A percentile compares a stretch with the other conserved stretches of the same genome.
phyloP scores from a whole-genome alignment of 163 green algal species.

The Scenedesmus sp. region DNA sequence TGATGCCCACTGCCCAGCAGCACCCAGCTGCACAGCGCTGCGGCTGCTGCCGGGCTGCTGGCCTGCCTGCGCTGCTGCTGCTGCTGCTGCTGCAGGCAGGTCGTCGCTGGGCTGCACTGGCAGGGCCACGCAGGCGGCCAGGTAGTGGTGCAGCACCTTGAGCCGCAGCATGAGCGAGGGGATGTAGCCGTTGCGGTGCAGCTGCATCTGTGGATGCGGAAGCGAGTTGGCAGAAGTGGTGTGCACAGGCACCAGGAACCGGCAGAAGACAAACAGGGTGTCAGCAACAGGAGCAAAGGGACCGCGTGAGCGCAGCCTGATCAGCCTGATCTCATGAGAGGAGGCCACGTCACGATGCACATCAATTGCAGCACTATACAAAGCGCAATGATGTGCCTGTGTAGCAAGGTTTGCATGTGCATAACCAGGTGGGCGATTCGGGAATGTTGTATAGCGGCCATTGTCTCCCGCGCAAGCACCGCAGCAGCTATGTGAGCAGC shows the following conservation, averaged over 20 bases:
- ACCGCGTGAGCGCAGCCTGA: background rate
- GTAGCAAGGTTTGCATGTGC: too few relatives aligned
- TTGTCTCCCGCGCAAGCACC: too few relatives aligned
- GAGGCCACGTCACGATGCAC: too few relatives aligned
- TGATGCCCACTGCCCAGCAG: background rate
- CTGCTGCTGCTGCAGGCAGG: background rate
- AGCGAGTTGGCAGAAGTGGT: background rate
- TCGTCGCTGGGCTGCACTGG: background rate
- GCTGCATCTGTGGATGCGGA: background rate
- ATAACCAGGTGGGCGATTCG: too few relatives aligned
- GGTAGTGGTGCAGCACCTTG: constrained; percentile 50
- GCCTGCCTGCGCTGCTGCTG: too few relatives aligned
- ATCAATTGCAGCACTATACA: too few relatives aligned
- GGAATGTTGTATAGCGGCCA: too few relatives aligned
- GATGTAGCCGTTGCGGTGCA: constrained; percentile 50
- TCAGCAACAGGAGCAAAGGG: background rate
- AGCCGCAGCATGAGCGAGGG: background rate
- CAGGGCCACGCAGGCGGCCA: background rate
- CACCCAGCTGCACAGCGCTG: background rate
- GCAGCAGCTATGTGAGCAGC: background rate
- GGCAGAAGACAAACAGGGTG: background rate
- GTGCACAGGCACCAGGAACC: background rate
- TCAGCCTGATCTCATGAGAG: background rate
- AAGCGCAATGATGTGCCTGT: too few relatives aligned
- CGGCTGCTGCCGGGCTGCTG: background rate